A percentile compares a stretch with the other conserved stretches of the same genome.
Conservation (phyloP, 2,329 filamentous ascomycete species). For the Cercospora beticola region DNA sequence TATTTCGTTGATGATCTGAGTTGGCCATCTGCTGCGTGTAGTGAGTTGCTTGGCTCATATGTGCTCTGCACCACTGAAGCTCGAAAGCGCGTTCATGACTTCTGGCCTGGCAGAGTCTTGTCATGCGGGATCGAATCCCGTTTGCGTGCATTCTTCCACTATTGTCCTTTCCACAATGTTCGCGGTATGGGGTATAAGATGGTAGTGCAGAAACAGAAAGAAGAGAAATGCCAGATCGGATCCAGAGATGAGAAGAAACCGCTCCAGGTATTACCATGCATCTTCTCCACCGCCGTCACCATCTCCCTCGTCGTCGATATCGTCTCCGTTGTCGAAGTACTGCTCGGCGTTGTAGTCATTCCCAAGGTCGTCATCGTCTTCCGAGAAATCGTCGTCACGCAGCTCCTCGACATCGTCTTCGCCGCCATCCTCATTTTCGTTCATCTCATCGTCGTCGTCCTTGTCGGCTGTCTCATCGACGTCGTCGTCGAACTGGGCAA, state of each 20-base stretch:
- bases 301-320: constrained; percentile 42
- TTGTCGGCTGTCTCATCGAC: constrained; percentile 18
- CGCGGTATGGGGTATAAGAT: neutral
- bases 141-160: neutral
- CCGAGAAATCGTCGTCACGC: constrained; percentile 51
- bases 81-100: neutral
- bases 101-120: neutral
- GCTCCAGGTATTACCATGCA: constrained; percentile 25
- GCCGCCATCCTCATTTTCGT: constrained; percentile 63
- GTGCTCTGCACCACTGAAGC: neutral
- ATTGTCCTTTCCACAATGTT: neutral
- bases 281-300: constrained; percentile 28
- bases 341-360: constrained; percentile 57
- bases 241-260: neutral
- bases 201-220: constrained; percentile 6
- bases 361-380: constrained; percentile 58
- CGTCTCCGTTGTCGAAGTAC: constrained; percentile 48
- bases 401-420: constrained; percentile 24
- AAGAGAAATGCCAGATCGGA: constrained; percentile 8
- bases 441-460: constrained; percentile 52
- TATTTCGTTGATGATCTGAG: neutral
- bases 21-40: neutral
- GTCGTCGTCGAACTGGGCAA: constrained; percentile 28
- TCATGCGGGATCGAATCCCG: neutral
- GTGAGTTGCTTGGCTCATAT: neutral